Conservation (phyloP, 345 rosid genomes). For the Hypericum perforatum region DNA sequence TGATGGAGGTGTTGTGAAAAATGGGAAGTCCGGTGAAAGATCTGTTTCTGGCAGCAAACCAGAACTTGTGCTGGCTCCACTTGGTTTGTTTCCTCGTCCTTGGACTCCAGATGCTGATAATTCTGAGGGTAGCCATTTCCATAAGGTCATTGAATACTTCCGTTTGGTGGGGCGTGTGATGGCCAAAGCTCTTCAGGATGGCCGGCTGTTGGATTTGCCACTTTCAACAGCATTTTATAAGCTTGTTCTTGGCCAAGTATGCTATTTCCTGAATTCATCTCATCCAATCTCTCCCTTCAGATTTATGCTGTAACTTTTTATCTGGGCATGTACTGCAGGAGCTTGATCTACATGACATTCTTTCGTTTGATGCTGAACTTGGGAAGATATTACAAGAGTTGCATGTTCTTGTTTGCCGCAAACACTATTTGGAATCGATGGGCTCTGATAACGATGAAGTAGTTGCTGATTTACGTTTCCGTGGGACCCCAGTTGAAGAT, state of each 20-base stretch:
- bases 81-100: slow-evolving; percentile 90
- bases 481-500: slow-evolving; percentile 61
- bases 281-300: background rate
- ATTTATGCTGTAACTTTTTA: slow-evolving; percentile 1
- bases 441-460: slow-evolving; percentile 27
- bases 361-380: slow-evolving; percentile 65
- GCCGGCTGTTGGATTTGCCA: slow-evolving; percentile 86
- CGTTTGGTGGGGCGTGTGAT: slow-evolving; percentile 88
- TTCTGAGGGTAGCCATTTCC: slow-evolving; percentile 67
- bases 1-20: slow-evolving; percentile 45
- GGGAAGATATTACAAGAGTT: slow-evolving; percentile 89
- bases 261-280: slow-evolving; percentile 11
- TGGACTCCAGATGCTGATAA: slow-evolving; percentile 69
- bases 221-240: slow-evolving; percentile 76
- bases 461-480: slow-evolving; percentile 40
- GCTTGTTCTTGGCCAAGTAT: slow-evolving; percentile 85
- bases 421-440: slow-evolving; percentile 50
- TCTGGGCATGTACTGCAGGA: slow-evolving; percentile 47
- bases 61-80: slow-evolving; percentile 63
- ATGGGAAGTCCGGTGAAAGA: slow-evolving; percentile 23
- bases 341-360: slow-evolving; percentile 88
- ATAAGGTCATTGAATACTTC: slow-evolving; percentile 70
- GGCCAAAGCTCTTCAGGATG: slow-evolving; percentile 99
- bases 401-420: slow-evolving; percentile 62
- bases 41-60: slow-evolving; percentile 26